These are phyloP conservation scores for Hirsutella thompsonii DNA, from an alignment of 2,329 filamentous ascomycete genomes.

Conservation along the genomic window DNA sequence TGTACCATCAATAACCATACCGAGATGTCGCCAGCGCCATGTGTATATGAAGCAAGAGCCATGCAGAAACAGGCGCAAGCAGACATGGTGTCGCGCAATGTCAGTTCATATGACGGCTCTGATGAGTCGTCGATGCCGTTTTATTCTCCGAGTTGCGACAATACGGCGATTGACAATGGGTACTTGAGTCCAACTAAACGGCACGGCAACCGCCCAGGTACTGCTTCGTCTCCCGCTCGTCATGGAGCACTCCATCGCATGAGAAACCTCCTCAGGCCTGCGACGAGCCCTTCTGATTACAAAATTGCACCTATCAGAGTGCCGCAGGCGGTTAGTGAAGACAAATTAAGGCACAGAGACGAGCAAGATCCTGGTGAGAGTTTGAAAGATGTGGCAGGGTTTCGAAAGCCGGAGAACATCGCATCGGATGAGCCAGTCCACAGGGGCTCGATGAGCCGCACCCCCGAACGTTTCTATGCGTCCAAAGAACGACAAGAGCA, in stretches of 20 bases:
- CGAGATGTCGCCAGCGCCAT: not conserved
- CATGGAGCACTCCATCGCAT: not conserved
- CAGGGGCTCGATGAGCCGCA: slow-evolving; percentile 6
- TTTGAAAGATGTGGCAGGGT: no score
- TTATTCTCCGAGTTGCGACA: not conserved
- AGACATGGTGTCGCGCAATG: not conserved
- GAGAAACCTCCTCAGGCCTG: not conserved
- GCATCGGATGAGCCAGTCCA: slow-evolving; percentile 5
- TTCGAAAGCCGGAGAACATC: not conserved
- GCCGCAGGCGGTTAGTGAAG: no score
- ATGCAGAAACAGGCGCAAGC: not conserved
- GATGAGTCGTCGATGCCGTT: not conserved
- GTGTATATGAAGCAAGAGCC: not conserved
- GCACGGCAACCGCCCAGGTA: not conserved
- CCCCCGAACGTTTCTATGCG: slow-evolving; percentile 3
- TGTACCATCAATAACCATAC: not conserved
- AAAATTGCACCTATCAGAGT: no score
- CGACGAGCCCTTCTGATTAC: not conserved
- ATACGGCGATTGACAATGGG: not conserved
- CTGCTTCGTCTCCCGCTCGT: not conserved
- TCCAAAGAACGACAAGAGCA: not conserved
- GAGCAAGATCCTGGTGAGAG: no score
- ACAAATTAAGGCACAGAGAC: no score
- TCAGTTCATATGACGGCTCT: not conserved
- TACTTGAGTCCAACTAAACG: not conserved